A percentile compares a stretch with the other conserved stretches of the same genome.
Evolutionary conservation across 139 green algal genomes (phyloP).

Genomic region (Nannochloris sp.): DNA sequence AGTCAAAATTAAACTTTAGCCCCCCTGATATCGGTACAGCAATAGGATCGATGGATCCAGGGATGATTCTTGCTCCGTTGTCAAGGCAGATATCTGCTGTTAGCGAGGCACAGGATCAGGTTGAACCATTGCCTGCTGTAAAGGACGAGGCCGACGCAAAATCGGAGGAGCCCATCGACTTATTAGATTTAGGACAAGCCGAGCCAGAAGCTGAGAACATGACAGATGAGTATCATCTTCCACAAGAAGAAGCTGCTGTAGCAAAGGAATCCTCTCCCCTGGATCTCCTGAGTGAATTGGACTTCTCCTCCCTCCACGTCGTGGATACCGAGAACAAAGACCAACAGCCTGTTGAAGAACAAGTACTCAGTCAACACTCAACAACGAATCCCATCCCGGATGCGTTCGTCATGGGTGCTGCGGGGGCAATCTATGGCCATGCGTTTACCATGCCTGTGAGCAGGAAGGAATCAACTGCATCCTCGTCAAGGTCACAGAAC

Average conservation of each 20-base stretch:
- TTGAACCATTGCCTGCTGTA: background rate
- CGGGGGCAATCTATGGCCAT: background rate
- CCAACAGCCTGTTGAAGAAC: too few relatives aligned
- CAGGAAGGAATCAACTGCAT: background rate
- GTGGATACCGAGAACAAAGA: too few relatives aligned
- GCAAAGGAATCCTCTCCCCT: constrained; percentile 5
- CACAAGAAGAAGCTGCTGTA: background rate
- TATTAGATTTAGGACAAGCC: constrained; percentile 26
- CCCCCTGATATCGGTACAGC: constrained; percentile 13
- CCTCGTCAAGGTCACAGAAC: background rate
- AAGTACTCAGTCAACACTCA: background rate
- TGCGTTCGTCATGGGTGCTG: background rate
- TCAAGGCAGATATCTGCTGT: constrained; percentile 1
- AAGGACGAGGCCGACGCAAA: background rate
- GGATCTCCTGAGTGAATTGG: background rate
- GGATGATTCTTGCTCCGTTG: background rate
- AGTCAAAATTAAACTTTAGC: constrained; percentile 37
- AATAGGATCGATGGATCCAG: background rate
- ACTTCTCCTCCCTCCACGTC: background rate
- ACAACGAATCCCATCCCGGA: background rate
- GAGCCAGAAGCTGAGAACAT: background rate
- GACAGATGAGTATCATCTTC: background rate
- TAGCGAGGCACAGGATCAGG: background rate
- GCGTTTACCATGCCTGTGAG: background rate
- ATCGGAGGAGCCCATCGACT: constrained; percentile 4